Conservation (phyloP, 768 basidiomycete species). For the Arthromyces matolae region DNA sequence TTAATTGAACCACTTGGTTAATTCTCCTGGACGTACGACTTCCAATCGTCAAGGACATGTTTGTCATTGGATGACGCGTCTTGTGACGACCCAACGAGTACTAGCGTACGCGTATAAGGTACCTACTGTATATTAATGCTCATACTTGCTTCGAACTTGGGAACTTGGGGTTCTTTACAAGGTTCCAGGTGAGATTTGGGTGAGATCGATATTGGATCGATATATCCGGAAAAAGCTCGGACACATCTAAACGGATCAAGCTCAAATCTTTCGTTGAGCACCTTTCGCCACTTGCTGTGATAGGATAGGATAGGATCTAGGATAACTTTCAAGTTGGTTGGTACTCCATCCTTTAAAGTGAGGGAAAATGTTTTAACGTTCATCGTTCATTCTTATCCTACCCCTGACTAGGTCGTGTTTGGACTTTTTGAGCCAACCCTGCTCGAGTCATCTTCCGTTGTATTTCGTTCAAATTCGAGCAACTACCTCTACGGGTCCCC, state of each 20-base stretch:
- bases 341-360: too few species aligned
- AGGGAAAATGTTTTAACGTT: too few species aligned
- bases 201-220: too few species aligned
- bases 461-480: neutral
- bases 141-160: too few species aligned
- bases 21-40: conserved; percentile 22
- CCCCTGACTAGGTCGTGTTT: neutral
- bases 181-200: conserved; percentile 26
- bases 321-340: too few species aligned
- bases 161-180: too few species aligned
- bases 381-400: neutral
- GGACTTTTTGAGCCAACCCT: neutral
- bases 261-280: conserved; percentile 5
- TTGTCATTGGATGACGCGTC: conserved; percentile 21
- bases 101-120: too few species aligned
- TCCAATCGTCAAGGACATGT: conserved; percentile 27
- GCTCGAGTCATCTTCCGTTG: neutral
- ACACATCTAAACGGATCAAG: neutral
- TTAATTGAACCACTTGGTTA: neutral
- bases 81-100: conserved; percentile 25
- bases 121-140: too few species aligned
- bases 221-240: conserved; percentile 11
- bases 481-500: neutral
- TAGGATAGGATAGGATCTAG: conserved; percentile 4
- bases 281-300: conserved; percentile 16